Evolutionary conservation across 495 filamentous ascomycete species (phyloP).

Genomic region (Talaromyces borbonicus): DNA sequence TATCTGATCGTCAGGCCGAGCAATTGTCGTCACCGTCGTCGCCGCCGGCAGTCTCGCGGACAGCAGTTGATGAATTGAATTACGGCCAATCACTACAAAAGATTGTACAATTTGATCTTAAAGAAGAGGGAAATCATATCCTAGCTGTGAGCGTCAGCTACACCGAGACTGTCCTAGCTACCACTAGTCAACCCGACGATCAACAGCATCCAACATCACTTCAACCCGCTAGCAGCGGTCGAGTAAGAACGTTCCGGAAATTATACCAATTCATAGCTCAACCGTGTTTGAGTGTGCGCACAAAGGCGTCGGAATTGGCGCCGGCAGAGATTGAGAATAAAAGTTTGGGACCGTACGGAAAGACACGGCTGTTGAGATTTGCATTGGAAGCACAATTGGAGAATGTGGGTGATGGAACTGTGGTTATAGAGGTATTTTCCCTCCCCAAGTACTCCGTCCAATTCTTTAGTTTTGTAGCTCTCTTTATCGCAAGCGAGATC

Average conservation of each 20-base stretch:
- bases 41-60: too few species aligned
- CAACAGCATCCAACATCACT: constrained; percentile 14
- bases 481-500: too few species aligned
- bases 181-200: constrained; percentile 50
- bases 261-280: constrained; percentile 95
- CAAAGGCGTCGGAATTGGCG: constrained; percentile 62
- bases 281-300: constrained; percentile 77
- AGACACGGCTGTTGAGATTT: constrained; percentile 34
- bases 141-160: constrained; percentile 93
- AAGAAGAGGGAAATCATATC: constrained; percentile 89
- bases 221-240: constrained; percentile 32
- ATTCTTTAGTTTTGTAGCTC: too few species aligned
- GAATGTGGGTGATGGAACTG: constrained; percentile 59
- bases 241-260: constrained; percentile 83
- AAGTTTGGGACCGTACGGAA: constrained; percentile 35
- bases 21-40: constrained; percentile 8
- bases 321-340: constrained; percentile 34
- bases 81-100: constrained; percentile 68
- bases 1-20: constrained; percentile 13
- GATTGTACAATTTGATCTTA: constrained; percentile 77
- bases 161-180: constrained; percentile 47
- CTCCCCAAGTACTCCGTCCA: too few species aligned
- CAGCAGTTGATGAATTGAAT: constrained; percentile 40
- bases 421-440: constrained; percentile 33
- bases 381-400: constrained; percentile 90